Conservation (phyloP, 805 yeast species). For the Yamadazyma insecticola region DNA sequence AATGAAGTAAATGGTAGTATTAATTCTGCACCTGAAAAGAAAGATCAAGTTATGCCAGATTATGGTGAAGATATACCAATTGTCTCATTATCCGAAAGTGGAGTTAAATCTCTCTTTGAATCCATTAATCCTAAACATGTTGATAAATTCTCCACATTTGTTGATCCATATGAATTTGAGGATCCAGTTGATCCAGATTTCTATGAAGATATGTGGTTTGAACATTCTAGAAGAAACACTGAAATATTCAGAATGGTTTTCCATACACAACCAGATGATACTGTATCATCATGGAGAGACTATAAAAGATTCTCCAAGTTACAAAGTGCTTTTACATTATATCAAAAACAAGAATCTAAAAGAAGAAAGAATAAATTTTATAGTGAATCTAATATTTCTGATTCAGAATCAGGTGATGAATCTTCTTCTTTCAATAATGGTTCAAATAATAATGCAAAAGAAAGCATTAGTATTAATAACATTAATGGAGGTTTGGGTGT, state of each 20-base stretch:
- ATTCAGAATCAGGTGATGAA: conserved; percentile 13
- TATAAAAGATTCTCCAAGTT: conserved; percentile 68
- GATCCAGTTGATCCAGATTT: conserved; percentile 85
- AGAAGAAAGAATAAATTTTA: conserved; percentile 16
- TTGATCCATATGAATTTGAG: conserved; percentile 84
- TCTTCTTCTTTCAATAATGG: conserved; percentile 5
- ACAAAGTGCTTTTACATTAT: conserved; percentile 49
- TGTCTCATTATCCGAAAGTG: conserved; percentile 40
- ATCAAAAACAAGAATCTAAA: conserved; percentile 34
- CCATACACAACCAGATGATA: conserved; percentile 92
- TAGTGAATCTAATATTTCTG: conserved; percentile 11
- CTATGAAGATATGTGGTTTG: conserved; percentile 81
- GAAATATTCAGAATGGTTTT: conserved; percentile 76
- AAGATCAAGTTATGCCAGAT: conserved; percentile 5
- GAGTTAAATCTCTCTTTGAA: conserved; percentile 36
- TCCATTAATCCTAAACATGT: conserved; percentile 34
- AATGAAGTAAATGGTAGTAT: conserved; percentile 1
- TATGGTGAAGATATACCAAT: conserved; percentile 31
- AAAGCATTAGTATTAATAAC: conserved; percentile 20
- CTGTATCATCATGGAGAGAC: conserved; percentile 85
- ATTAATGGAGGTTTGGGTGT: conserved; percentile 30
- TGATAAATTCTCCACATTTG: conserved; percentile 39
- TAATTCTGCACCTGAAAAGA: conserved; percentile 1
- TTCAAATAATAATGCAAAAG: conserved; percentile 2
- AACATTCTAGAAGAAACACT: conserved; percentile 80